phyloP scores from a whole-genome alignment of 495 filamentous ascomycete species.

The Tirmania nivea region DNA sequence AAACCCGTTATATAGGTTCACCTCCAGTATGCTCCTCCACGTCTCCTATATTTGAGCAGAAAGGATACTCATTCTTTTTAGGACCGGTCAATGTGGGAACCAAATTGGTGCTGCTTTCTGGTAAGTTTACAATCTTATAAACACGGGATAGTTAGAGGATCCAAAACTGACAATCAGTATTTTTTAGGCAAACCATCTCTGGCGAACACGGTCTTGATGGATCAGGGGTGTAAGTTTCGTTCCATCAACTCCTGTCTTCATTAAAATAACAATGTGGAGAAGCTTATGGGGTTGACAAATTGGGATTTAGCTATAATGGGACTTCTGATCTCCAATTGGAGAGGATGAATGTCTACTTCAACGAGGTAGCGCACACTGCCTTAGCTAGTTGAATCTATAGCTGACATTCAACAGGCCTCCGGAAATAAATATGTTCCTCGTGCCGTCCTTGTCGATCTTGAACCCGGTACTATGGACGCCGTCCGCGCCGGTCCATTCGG shows the following conservation, averaged over 20 bases:
- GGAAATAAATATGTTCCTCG: slow-evolving; percentile 98
- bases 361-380: slow-evolving; percentile 43
- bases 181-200: slow-evolving; percentile 71
- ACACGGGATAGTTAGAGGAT: slow-evolving; percentile 5
- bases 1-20: slow-evolving; percentile 14
- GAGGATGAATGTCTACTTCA: slow-evolving; percentile 99
- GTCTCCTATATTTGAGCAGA: not conserved
- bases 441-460: slow-evolving; percentile 97
- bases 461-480: slow-evolving; percentile 97
- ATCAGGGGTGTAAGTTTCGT: slow-evolving; percentile 56
- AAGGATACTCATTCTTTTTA: not conserved
- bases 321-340: slow-evolving; percentile 96
- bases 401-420: slow-evolving; percentile 38
- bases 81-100: slow-evolving; percentile 53
- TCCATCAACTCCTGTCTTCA: slow-evolving; percentile 1
- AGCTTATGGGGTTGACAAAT: slow-evolving; percentile 6
- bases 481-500: slow-evolving; percentile 98
- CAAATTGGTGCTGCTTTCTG: slow-evolving; percentile 99
- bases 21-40: slow-evolving; percentile 6
- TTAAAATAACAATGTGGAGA: slow-evolving; percentile 1
- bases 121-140: slow-evolving; percentile 27
- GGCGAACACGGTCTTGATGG: slow-evolving; percentile 97
- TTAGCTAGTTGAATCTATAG: not conserved
- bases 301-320: slow-evolving; percentile 60
- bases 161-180: slow-evolving; percentile 17